Percentiles rank a stretch among this genome's conserved stretches.
Conservation (phyloP, 1,284 basidiomycete genomes). For the Cryptococcus floricola region DNA sequence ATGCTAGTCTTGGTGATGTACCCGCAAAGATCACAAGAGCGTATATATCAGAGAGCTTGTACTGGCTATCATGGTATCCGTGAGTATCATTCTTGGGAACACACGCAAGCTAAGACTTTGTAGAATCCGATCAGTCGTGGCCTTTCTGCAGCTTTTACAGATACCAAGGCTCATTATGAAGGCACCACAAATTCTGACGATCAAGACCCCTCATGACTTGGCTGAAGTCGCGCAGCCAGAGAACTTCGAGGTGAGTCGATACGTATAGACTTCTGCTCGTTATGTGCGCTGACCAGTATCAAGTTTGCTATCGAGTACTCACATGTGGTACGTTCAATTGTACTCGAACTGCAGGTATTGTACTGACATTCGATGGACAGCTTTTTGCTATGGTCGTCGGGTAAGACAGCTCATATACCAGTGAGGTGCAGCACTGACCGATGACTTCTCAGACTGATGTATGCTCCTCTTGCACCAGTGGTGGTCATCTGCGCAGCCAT, state of each 20-base stretch:
- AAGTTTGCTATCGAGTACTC: constrained; percentile 33
- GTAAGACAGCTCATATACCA: constrained; percentile 11
- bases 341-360: background rate
- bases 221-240: constrained; percentile 18
- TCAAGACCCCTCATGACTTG: constrained; percentile 15
- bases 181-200: constrained; percentile 8
- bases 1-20: constrained; percentile 22
- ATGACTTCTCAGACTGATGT: constrained; percentile 15
- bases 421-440: background rate
- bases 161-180: constrained; percentile 23
- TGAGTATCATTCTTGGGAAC: constrained; percentile 9
- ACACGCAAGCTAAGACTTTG: background rate
- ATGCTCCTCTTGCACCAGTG: constrained; percentile 32
- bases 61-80: constrained; percentile 43
- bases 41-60: constrained; percentile 37
- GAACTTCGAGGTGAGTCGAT: constrained; percentile 24
- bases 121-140: constrained; percentile 26
- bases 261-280: background rate
- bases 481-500: constrained; percentile 32
- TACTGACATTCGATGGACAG: constrained; percentile 9
- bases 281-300: background rate
- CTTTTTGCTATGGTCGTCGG: constrained; percentile 35
- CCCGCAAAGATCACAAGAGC: constrained; percentile 30
- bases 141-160: constrained; percentile 28
- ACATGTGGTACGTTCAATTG: constrained; percentile 22